Evolutionary conservation across 2,329 filamentous ascomycete species (phyloP).

Genomic region (Aspergillus sp.): DNA sequence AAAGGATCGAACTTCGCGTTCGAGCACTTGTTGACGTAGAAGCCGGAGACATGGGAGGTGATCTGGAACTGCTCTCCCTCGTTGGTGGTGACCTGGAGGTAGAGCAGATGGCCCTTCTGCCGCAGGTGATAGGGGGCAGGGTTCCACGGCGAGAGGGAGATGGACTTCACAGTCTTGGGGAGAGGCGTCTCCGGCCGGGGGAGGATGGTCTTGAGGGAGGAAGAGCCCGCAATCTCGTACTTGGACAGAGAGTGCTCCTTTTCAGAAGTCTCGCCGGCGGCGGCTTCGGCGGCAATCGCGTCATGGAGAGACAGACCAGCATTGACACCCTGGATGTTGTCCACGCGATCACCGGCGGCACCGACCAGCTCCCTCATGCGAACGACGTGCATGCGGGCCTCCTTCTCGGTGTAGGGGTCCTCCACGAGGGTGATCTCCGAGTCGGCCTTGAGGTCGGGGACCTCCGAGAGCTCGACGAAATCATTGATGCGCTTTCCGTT

Average conservation of each 20-base stretch:
- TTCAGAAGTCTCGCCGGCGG: conserved; percentile 38
- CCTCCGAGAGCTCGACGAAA: conserved; percentile 87
- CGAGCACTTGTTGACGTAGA: conserved; percentile 95
- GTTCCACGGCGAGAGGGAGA: conserved; percentile 92
- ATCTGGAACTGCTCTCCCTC: conserved; percentile 95
- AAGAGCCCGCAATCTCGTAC: conserved; percentile 73
- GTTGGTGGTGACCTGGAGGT: conserved; percentile 83
- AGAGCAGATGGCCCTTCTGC: conserved; percentile 88
- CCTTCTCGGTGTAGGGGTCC: conserved; percentile 97
- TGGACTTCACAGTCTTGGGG: conserved; percentile 87
- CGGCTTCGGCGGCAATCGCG: conserved; percentile 57
- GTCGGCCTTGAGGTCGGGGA: conserved; percentile 72
- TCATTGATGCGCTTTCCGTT: conserved; percentile 89
- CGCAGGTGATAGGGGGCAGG: conserved; percentile 88
- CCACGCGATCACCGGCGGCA: conserved; percentile 82
- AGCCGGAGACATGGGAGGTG: conserved; percentile 89
- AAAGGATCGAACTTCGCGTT: conserved; percentile 93
- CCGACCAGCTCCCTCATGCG: conserved; percentile 90
- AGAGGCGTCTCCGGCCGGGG: conserved; percentile 65
- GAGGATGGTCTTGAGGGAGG: conserved; percentile 68
- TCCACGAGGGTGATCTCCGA: conserved; percentile 81
- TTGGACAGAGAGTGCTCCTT: conserved; percentile 60
- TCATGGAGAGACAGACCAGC: conserved; percentile 87
- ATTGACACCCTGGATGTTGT: conserved; percentile 80
- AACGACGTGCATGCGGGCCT: conserved; percentile 91